Evolutionary conservation across 345 rosid species (phyloP).

Genomic region (Noccaea bulbosa): DNA sequence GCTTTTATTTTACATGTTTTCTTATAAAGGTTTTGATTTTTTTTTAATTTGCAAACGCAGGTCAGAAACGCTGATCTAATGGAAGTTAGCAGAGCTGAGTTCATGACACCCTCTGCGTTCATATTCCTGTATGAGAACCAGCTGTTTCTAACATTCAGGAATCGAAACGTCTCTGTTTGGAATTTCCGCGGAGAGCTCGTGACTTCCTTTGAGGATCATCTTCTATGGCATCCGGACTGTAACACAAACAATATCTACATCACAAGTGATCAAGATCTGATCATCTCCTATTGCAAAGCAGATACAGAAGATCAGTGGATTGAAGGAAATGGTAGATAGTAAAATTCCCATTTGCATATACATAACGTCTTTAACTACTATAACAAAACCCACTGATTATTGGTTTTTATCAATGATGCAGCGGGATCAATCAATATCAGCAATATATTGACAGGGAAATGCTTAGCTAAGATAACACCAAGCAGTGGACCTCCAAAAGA

Average conservation of each 20-base stretch:
- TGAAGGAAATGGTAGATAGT: slow-evolving; percentile 78
- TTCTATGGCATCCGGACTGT: slow-evolving; percentile 95
- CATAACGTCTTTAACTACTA: not conserved
- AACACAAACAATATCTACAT: slow-evolving; percentile 95
- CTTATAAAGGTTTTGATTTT: slow-evolving; percentile 16
- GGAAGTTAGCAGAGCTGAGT: slow-evolving; percentile 80
- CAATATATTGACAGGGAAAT: slow-evolving; percentile 94
- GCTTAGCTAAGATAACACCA: slow-evolving; percentile 83
- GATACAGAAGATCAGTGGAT: slow-evolving; percentile 88
- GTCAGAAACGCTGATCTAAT: slow-evolving; percentile 78
- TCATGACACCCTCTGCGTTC: slow-evolving; percentile 96
- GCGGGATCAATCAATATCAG: slow-evolving; percentile 92
- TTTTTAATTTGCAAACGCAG: slow-evolving; percentile 43
- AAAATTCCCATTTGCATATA: slow-evolving; percentile 3
- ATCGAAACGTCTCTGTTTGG: slow-evolving; percentile 89
- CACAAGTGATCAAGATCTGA: slow-evolving; percentile 97
- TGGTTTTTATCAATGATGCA: slow-evolving; percentile 34
- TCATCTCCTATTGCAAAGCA: slow-evolving; percentile 97
- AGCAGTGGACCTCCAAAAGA: slow-evolving; percentile 58
- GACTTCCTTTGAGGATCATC: slow-evolving; percentile 97
- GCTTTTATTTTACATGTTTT: not conserved
- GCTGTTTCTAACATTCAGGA: slow-evolving; percentile 89
- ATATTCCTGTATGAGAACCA: slow-evolving; percentile 95
- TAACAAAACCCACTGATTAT: slow-evolving; percentile 8
- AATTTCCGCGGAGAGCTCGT: slow-evolving; percentile 96